These are phyloP conservation scores for Ephemerocybe angulata DNA, from an alignment of 768 basidiomycete species.

Conservation along the genomic window DNA sequence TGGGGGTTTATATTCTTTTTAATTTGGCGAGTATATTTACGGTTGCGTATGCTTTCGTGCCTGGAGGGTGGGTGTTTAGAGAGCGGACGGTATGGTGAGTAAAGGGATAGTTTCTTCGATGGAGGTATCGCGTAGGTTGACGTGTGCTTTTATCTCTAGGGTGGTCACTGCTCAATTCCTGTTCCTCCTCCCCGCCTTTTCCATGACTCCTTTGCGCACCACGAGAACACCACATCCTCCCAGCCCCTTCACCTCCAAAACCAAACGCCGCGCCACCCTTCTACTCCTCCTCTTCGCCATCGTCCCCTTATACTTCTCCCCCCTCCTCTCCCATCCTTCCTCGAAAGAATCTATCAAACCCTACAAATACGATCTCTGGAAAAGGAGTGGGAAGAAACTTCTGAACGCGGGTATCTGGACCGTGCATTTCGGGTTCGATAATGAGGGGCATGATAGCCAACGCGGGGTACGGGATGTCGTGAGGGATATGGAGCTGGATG, in stretches of 20 bases:
- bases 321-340: constrained; percentile 45
- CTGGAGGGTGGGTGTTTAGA: constrained; percentile 68
- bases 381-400: constrained; percentile 43
- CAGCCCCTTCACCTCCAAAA: too few species aligned
- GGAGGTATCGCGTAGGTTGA: neutral
- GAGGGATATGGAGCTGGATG: constrained; percentile 81
- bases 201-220: too few species aligned
- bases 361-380: constrained; percentile 59
- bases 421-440: constrained; percentile 82
- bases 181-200: constrained; percentile 40
- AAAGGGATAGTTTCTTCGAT: neutral
- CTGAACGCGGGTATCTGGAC: constrained; percentile 88
- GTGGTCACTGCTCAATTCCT: constrained; percentile 51
- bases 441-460: constrained; percentile 72
- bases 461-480: constrained; percentile 55
- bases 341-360: too few species aligned
- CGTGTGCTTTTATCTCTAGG: constrained; percentile 37
- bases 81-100: constrained; percentile 75
- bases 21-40: constrained; percentile 75
- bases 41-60: constrained; percentile 88
- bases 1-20: constrained; percentile 59
- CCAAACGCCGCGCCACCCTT: too few species aligned
- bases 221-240: too few species aligned
- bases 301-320: constrained; percentile 51
- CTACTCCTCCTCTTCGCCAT: constrained; percentile 42